Evolutionary conservation across 2,329 filamentous ascomycete genomes (phyloP).

Genomic region (Cercospora sp.): DNA sequence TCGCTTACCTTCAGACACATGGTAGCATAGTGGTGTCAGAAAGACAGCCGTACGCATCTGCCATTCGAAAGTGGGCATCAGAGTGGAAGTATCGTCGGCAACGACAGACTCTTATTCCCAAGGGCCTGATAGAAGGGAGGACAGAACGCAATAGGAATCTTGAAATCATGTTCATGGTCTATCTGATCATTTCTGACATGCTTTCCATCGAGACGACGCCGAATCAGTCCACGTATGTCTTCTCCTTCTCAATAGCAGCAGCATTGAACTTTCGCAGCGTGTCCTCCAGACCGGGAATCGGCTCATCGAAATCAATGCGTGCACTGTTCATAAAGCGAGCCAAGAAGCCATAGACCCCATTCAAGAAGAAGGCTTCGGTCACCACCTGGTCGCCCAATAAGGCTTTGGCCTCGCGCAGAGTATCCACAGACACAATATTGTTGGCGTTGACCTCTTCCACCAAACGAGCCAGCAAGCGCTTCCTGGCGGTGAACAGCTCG

Average conservation of each 20-base stretch:
- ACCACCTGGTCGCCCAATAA: neutral
- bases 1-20: too few relatives aligned
- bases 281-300: neutral
- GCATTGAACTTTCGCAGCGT: conserved; percentile 3
- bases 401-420: neutral
- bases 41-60: too few relatives aligned
- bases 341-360: neutral
- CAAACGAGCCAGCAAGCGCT: neutral
- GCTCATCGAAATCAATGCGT: neutral
- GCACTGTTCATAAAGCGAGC: neutral
- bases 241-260: conserved; percentile 7
- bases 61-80: neutral
- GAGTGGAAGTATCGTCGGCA: neutral
- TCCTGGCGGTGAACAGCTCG: neutral
- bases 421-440: conserved; percentile 3
- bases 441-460: conserved; percentile 6
- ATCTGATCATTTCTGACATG: neutral
- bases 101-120: neutral
- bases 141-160: neutral
- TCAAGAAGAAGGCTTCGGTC: neutral
- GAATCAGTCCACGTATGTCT: neutral
- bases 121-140: neutral
- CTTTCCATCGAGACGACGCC: neutral
- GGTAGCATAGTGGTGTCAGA: too few relatives aligned
- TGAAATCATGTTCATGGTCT: neutral